Percentiles rank a stretch among this genome's conserved stretches.
phyloP scores from a whole-genome alignment of 345 rosid species.

The Hirschfeldia incana region DNA sequence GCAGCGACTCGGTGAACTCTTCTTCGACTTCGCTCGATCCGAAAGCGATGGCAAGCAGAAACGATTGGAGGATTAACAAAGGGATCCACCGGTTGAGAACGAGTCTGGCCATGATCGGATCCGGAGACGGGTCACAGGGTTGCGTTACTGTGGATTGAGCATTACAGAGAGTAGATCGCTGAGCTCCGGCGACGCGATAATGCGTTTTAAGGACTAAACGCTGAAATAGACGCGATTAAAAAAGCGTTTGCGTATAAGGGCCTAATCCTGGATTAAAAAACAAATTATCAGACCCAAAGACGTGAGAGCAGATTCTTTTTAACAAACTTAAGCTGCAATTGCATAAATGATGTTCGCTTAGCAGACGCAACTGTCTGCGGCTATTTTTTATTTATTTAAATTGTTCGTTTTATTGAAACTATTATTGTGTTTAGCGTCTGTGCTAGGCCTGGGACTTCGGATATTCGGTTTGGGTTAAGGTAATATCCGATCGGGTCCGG shows the following conservation, averaged over 20 bases:
- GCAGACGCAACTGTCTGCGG: too few relatives aligned
- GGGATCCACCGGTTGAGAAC: constrained; percentile 20
- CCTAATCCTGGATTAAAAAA: not conserved
- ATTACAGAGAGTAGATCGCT: constrained; percentile 15
- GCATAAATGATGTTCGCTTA: too few relatives aligned
- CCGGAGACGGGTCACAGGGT: constrained; percentile 4
- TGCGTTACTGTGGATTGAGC: constrained; percentile 18
- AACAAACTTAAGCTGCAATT: too few relatives aligned
- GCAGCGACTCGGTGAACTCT: constrained; percentile 69
- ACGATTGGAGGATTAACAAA: constrained; percentile 25
- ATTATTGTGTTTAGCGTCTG: too few relatives aligned
- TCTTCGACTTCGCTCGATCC: constrained; percentile 59
- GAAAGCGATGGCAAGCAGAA: constrained; percentile 26
- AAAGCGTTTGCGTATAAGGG: not conserved
- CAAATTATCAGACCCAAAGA: not conserved
- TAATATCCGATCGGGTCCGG: too few relatives aligned
- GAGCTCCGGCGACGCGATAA: constrained; percentile 27
- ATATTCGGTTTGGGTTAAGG: too few relatives aligned
- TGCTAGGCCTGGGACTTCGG: too few relatives aligned
- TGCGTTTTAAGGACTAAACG: not conserved
- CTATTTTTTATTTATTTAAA: too few relatives aligned
- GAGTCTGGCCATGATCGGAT: constrained; percentile 24
- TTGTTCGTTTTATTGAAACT: too few relatives aligned
- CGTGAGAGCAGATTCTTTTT: not conserved
- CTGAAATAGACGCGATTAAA: not conserved